A percentile compares a stretch with the other conserved stretches of the same genome.
Evolutionary conservation across 192 early-diverging fungal genomes (phyloP).

Genomic region (Coemansia sp.): DNA sequence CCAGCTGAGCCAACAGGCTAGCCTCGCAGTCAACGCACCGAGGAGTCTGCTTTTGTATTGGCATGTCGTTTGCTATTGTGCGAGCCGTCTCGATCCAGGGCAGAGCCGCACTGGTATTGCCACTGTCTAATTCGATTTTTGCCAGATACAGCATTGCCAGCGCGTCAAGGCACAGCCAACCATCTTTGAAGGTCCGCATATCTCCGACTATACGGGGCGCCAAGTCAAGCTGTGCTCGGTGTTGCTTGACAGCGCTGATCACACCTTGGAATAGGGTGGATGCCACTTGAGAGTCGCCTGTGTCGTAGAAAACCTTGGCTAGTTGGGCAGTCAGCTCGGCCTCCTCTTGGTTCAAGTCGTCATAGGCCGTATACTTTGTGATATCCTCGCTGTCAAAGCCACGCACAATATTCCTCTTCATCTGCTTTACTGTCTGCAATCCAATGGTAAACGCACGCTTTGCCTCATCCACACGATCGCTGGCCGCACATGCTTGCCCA

Average conservation of each 20-base stretch:
- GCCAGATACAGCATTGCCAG: conserved; percentile 41
- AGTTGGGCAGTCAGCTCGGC: conserved; percentile 27
- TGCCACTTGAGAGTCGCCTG: conserved; percentile 19
- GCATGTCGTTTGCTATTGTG: conserved; percentile 15
- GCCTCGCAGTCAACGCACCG: conserved; percentile 47
- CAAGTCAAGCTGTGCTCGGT: conserved; percentile 36
- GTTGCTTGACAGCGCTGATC: conserved; percentile 31
- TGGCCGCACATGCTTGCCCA: conserved; percentile 16
- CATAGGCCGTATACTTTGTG: conserved; percentile 32
- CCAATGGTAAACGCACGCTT: conserved; percentile 28
- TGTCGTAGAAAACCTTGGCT: conserved; percentile 31
- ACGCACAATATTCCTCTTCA: conserved; percentile 27
- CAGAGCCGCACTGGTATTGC: conserved; percentile 23
- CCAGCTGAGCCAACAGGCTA: conserved; percentile 31
- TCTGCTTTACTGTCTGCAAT: conserved; percentile 33
- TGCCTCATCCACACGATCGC: conserved; percentile 17
- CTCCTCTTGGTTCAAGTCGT: conserved; percentile 44
- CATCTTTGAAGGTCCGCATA: conserved; percentile 31
- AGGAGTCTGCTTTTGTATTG: conserved; percentile 8
- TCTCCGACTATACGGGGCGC: conserved; percentile 35
- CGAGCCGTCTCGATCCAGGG: conserved; percentile 42
- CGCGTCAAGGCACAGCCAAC: conserved; percentile 51
- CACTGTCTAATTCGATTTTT: conserved; percentile 28
- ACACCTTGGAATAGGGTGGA: conserved; percentile 36
- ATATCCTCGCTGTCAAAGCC: conserved; percentile 33